These are phyloP conservation scores for Penicillium frequentans DNA, from an alignment of 2,329 filamentous ascomycete genomes.

Conservation along the genomic window DNA sequence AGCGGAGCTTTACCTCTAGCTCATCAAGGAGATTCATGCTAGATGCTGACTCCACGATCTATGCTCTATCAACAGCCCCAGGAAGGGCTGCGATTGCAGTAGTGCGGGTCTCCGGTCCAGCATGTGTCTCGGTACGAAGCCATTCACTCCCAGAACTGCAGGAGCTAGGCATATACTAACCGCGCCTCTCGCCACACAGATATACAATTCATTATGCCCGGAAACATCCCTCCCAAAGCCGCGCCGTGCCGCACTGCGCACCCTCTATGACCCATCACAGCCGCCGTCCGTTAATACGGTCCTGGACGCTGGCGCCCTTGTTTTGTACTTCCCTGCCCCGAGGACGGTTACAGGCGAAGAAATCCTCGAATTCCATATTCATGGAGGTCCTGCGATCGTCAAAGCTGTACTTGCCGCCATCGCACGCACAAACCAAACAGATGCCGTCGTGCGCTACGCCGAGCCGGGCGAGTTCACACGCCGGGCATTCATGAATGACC, in stretches of 20 bases:
- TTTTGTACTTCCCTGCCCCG: constrained; percentile 80
- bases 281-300: constrained; percentile 44
- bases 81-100: constrained; percentile 90
- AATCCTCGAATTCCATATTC: constrained; percentile 88
- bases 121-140: constrained; percentile 63
- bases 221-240: constrained; percentile 54
- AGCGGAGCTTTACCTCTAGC: constrained; percentile 26
- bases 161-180: constrained; percentile 4
- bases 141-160: neutral
- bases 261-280: constrained; percentile 62
- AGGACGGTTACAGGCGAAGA: constrained; percentile 89
- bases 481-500: constrained; percentile 82
- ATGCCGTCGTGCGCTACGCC: constrained; percentile 69
- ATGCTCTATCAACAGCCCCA: constrained; percentile 82
- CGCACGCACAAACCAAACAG: constrained; percentile 40
- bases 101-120: constrained; percentile 79
- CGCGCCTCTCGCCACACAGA: constrained; percentile 38
- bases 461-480: constrained; percentile 95
- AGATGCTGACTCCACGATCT: constrained; percentile 66
- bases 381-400: constrained; percentile 85
- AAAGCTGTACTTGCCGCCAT: constrained; percentile 82
- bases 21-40: constrained; percentile 15
- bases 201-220: constrained; percentile 66
- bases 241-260: constrained; percentile 70
- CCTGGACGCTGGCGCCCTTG: constrained; percentile 74